Evolutionary conservation across 2,329 filamentous ascomycete genomes (phyloP), one percentile per base, ranked within the genome.

Genomic region (Fusarium sublunatum): DNA sequence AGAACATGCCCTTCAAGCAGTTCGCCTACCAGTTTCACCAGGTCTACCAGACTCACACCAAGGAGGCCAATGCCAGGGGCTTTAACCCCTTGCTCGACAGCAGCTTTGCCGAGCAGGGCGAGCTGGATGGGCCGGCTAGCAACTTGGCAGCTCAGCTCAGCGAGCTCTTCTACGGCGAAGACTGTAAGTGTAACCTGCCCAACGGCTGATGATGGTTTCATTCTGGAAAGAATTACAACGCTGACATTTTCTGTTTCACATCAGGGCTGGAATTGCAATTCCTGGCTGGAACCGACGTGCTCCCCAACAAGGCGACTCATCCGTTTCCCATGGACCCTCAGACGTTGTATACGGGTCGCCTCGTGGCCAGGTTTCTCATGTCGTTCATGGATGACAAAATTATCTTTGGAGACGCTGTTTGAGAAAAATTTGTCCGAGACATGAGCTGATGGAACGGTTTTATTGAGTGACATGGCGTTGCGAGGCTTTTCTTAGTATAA

Each of bases 21-120:
- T 86, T 87, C 67, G 82, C 82, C 4, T 85, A 83, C 61, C 83
- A 86, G 72, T 87, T 87, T 70, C 84, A 87, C 71, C 80, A 85
- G 68, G 78, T 85, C 53, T 87, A 85, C 67, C 83, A 86, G 75
- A 86, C 84, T 19, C 82, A 86, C 69, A 79, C 76, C 51, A 77
- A 77, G 63, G 82, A 85, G 60, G 76, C 77, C 4, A 78, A 79
- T 39, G 71, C 78, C 7, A 82, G 77, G 71, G 76, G 83, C 44
- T 87, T 86, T 68, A 87, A 86, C 65, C 84, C 84, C 15, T 71
- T 87, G n/a, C 63, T 81, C 7, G 83, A 86, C 64, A 72, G 76
- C 41, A 71, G 71, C 36, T 76, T 78, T 46, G 70, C 77, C 19
- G 74, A 78, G 55, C 73, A 77, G 34, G 77, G 71, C 5, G 82